These are phyloP conservation scores for Grosmannia penicillata DNA, from an alignment of 2,329 filamentous ascomycete genomes.

Conservation along the genomic window DNA sequence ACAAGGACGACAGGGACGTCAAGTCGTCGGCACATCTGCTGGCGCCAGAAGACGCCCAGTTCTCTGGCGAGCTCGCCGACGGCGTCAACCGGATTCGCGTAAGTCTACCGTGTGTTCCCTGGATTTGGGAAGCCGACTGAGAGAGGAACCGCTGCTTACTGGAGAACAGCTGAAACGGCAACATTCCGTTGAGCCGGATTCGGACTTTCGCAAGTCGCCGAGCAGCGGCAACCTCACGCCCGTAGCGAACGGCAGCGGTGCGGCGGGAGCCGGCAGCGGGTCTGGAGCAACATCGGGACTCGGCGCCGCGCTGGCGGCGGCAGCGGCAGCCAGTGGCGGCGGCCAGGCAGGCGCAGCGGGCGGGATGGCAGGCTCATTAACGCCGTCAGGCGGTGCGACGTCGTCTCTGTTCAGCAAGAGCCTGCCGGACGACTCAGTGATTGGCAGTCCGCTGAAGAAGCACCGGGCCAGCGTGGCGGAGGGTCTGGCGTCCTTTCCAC, in stretches of 20 bases:
- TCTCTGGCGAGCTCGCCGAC: constrained; percentile 62
- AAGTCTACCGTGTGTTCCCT: constrained; percentile 19
- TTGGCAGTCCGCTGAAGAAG: constrained; percentile 65
- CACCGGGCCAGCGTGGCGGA: constrained; percentile 46
- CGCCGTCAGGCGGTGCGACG: too few species aligned
- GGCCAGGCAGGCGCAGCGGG: background rate
- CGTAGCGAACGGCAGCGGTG: constrained; percentile 22
- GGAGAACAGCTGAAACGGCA: constrained; percentile 66
- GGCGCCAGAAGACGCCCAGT: constrained; percentile 56
- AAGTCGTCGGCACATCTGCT: constrained; percentile 38
- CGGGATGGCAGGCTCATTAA: constrained; percentile 13
- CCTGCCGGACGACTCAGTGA: constrained; percentile 28
- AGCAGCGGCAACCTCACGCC: constrained; percentile 19
- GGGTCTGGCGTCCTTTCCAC: constrained; percentile 16
- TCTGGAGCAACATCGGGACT: constrained; percentile 12
- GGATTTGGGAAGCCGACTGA: too few species aligned
- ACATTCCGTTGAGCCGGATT: constrained; percentile 56
- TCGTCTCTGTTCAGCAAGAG: constrained; percentile 23
- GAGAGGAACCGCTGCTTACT: too few species aligned
- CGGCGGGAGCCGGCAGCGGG: constrained; percentile 9
- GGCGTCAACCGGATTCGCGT: constrained; percentile 73
- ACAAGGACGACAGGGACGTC: constrained; percentile 34
- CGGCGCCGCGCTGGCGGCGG: background rate
- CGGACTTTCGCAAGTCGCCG: constrained; percentile 28
- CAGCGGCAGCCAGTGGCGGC: background rate